Evolutionary conservation across 2,329 filamentous ascomycete species (phyloP).

Genomic region (Talaromyces marneffei): DNA sequence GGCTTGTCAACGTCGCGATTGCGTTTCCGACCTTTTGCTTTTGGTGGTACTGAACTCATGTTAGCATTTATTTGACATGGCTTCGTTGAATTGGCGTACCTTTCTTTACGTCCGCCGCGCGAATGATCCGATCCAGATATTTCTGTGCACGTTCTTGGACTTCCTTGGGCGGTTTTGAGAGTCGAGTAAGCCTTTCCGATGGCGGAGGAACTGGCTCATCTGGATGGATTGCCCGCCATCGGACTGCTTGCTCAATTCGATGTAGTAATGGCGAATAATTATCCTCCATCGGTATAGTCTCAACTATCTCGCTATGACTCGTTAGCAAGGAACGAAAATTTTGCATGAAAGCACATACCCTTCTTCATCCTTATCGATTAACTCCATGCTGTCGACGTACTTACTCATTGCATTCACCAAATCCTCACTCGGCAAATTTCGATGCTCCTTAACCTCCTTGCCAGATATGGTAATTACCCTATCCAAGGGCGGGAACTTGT

Average conservation of each 20-base stretch:
- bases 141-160: constrained; percentile 56
- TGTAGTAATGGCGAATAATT: constrained; percentile 82
- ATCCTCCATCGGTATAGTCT: constrained; percentile 74
- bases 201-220: constrained; percentile 57
- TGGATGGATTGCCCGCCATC: constrained; percentile 71
- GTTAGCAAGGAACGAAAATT: constrained; percentile 11
- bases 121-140: constrained; percentile 58
- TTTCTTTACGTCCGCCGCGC: constrained; percentile 75
- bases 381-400: constrained; percentile 89
- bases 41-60: constrained; percentile 64
- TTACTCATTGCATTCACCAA: constrained; percentile 77
- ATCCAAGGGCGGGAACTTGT: constrained; percentile 85
- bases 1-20: constrained; percentile 68
- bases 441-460: constrained; percentile 71
- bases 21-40: constrained; percentile 65
- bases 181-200: constrained; percentile 62
- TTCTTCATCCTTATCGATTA: constrained; percentile 68
- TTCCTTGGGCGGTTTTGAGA: constrained; percentile 64
- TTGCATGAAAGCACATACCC: constrained; percentile 47
- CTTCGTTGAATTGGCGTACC: constrained; percentile 47
- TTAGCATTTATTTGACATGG: neutral
- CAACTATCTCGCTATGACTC: constrained; percentile 44
- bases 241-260: constrained; percentile 78
- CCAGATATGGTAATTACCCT: constrained; percentile 82
- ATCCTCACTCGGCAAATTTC: constrained; percentile 70